Evolutionary conservation across 169 alveolate species (phyloP), one percentile per base, ranked within the genome.

Genomic region (Blepharisma undulans): DNA sequence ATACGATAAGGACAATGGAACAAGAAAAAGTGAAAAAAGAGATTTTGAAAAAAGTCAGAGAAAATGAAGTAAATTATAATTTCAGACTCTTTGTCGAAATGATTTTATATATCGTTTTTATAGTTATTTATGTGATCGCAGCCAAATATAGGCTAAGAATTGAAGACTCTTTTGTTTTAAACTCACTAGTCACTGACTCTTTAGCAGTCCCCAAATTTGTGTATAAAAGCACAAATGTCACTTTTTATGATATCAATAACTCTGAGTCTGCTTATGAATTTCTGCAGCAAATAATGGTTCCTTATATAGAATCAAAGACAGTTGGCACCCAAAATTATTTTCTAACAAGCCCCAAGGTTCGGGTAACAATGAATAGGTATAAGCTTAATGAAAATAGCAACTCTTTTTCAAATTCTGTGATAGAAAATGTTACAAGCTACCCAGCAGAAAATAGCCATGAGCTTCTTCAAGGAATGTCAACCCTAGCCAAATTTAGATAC

Each of bases 11-110:
- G 60, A 86, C 87, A 91, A 27, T 76, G 60, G 30, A 71, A n/a
- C 86, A 87, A 59, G 90, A 86, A 32, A 85, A 91, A 30, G 33
- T 48, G 4, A 19, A 30, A 14, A 27, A 25, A 2, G 78, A 91
- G 18, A 87, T 33, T 18, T 60, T 61, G 36, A 32, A 76, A 19
- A 72, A 78, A 27, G 18, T 87, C 1, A 77, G 36, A 59, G 88
- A 91, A 29, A 66, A 72, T 22, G 88, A 91, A 71, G 88, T 91
- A 25, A 90, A 91, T 25, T 61, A 36, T 21, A 78, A 80, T 22
- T 87, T 80, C 34, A 27, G 87, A 27, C 72, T 86, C 29, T 10
- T 91, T 29, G 80, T 30, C 3, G 89, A 87, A 30, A 36, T 86
- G 60, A 78, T 87, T 2, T 66, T 76, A 5, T 91, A 87, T 77